These are phyloP conservation scores for Magnusiomyces ingens DNA, from an alignment of 1,139 yeast species.

Conservation along the genomic window DNA sequence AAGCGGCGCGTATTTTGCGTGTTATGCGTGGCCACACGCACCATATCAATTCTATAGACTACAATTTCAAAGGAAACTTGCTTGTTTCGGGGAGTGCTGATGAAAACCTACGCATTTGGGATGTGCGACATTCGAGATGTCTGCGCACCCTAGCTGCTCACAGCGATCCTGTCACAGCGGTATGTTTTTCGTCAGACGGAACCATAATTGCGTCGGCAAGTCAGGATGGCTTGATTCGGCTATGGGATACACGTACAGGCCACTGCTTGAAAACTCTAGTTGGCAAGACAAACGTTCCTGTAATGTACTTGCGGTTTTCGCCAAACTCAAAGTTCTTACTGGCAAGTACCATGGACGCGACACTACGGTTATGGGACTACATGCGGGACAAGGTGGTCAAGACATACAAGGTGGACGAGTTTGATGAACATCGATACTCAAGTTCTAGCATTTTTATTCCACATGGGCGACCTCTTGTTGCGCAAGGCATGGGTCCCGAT, in stretches of 20 bases:
- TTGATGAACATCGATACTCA: constrained; percentile 31
- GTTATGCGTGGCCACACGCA: constrained; percentile 76
- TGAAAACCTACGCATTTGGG: constrained; percentile 91
- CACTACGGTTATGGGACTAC: constrained; percentile 71
- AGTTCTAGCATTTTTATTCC: constrained; percentile 21
- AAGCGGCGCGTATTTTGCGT: constrained; percentile 46
- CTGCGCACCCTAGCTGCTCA: constrained; percentile 86
- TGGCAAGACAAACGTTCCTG: constrained; percentile 44
- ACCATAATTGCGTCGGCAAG: constrained; percentile 82
- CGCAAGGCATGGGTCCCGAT: constrained; percentile 24
- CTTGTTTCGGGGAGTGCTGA: constrained; percentile 82
- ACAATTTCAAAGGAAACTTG: constrained; percentile 69
- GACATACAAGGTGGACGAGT: constrained; percentile 32
- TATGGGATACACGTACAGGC: constrained; percentile 84
- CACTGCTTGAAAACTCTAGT: constrained; percentile 88
- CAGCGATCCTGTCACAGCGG: constrained; percentile 78
- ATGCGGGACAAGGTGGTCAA: constrained; percentile 34
- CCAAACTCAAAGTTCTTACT: constrained; percentile 79
- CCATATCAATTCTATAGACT: constrained; percentile 68
- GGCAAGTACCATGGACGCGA: constrained; percentile 77
- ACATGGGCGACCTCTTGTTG: constrained; percentile 24
- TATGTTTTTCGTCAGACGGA: constrained; percentile 72
- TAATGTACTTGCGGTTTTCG: constrained; percentile 58
- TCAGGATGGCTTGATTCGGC: constrained; percentile 79
- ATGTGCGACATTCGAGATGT: constrained; percentile 60